Evolutionary conservation across 305 asterid genomes (phyloP).

Genomic region (Fraxinus velutina): DNA sequence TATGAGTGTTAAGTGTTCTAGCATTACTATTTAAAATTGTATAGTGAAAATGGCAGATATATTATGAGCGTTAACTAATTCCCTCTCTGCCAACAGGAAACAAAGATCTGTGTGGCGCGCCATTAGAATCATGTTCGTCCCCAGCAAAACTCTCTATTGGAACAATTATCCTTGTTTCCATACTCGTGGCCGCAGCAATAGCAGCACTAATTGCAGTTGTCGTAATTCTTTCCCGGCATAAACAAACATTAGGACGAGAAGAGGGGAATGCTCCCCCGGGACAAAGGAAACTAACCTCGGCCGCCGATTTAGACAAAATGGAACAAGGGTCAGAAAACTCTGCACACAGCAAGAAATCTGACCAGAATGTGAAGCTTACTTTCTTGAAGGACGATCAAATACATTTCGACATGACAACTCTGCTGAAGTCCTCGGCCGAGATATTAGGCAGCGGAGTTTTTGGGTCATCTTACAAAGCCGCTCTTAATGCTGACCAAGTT

Average conservation of each 20-base stretch:
- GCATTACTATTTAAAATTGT: not conserved
- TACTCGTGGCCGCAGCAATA: conserved; percentile 38
- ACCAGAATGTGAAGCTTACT: conserved; percentile 50
- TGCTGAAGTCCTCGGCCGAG: conserved; percentile 88
- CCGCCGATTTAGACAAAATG: conserved; percentile 38
- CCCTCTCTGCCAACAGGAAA: conserved; percentile 43
- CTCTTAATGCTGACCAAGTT: conserved; percentile 37
- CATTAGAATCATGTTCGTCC: conserved; percentile 40
- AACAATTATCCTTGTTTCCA: conserved; percentile 27
- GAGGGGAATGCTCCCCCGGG: not conserved
- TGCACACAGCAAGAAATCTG: conserved; percentile 27
- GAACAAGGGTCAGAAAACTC: conserved; percentile 46
- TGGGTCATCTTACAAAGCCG: conserved; percentile 80
- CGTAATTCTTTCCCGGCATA: conserved; percentile 41
- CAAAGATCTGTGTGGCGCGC: conserved; percentile 66
- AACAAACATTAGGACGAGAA: conserved; percentile 20
- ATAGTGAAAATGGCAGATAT: not conserved
- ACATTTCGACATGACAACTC: conserved; percentile 66
- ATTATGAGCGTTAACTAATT: not conserved
- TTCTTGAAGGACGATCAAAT: conserved; percentile 54
- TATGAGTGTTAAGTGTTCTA: not conserved
- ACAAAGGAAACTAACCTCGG: conserved; percentile 11
- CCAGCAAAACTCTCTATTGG: conserved; percentile 24
- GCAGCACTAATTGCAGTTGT: conserved; percentile 39
- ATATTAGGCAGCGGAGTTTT: conserved; percentile 68